Conservation (phyloP, 441 rosid genomes). For the Jatropha multifida region DNA sequence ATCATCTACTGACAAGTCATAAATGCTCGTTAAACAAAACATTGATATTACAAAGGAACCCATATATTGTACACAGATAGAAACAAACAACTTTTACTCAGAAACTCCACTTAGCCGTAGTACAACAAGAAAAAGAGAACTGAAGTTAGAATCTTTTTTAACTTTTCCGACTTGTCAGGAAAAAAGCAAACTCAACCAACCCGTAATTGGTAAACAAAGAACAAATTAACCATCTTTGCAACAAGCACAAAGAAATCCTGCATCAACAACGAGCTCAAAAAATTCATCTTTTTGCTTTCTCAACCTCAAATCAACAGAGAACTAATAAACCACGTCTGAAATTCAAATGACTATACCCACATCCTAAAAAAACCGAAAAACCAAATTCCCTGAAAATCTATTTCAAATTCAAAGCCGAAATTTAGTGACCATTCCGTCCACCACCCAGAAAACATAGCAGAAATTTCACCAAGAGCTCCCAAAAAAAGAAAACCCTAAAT, state of each 20-base stretch:
- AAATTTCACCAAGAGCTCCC: conserved; percentile 8
- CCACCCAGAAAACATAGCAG: background rate
- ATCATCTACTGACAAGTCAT: background rate
- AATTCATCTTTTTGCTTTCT: background rate
- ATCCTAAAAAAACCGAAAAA: background rate
- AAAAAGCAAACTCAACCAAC: background rate
- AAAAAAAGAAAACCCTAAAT: background rate
- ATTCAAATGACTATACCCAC: background rate
- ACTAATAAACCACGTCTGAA: background rate
- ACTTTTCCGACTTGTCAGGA: background rate
- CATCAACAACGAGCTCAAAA: background rate
- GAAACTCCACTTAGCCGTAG: background rate
- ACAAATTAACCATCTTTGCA: background rate
- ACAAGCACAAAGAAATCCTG: background rate
- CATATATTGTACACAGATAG: background rate
- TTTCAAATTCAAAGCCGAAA: background rate
- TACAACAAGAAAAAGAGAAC: background rate
- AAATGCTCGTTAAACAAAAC: background rate
- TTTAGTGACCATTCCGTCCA: background rate
- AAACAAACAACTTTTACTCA: background rate
- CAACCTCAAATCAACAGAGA: background rate
- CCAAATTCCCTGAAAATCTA: background rate
- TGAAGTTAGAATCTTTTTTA: background rate
- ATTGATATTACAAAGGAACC: background rate
- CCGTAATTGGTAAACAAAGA: background rate